Evolutionary conservation across 2,329 filamentous ascomycete genomes (phyloP).

Genomic region (Monosporascus sp.): DNA sequence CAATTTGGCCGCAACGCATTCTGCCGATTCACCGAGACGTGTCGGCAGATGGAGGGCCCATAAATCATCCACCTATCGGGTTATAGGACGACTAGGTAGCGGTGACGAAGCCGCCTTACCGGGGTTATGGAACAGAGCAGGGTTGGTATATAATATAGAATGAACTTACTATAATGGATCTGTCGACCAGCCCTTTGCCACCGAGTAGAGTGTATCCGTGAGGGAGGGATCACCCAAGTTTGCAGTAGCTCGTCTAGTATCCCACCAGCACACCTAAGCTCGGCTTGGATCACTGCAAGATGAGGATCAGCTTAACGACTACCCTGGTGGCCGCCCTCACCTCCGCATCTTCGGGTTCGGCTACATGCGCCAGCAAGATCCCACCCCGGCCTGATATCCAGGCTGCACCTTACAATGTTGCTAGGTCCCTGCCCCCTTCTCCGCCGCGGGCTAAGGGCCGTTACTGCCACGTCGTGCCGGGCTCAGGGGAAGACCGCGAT

Average conservation of each 20-base stretch:
- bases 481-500: constrained; percentile 8
- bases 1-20: not conserved
- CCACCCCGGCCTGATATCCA: constrained; percentile 11
- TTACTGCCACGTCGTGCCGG: constrained; percentile 13
- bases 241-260: not conserved
- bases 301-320: not conserved
- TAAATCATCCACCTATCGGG: constrained; percentile 1
- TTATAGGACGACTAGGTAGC: not conserved
- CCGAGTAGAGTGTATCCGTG: not conserved
- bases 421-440: constrained; percentile 6
- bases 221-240: not conserved
- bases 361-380: constrained; percentile 2
- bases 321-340: not conserved
- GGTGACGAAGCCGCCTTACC: not conserved
- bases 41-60: not conserved
- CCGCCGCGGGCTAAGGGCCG: constrained; percentile 8
- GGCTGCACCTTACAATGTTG: constrained; percentile 7
- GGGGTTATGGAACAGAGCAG: not conserved
- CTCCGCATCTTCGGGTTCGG: not conserved
- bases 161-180: not conserved
- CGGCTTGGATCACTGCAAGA: not conserved
- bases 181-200: too few relatives aligned
- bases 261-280: not conserved
- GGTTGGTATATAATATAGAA: not conserved
- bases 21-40: not conserved